These are phyloP conservation scores for Oryza australiensis DNA, from an alignment of 176 grass and related monocot genomes.

Conservation along the genomic window DNA sequence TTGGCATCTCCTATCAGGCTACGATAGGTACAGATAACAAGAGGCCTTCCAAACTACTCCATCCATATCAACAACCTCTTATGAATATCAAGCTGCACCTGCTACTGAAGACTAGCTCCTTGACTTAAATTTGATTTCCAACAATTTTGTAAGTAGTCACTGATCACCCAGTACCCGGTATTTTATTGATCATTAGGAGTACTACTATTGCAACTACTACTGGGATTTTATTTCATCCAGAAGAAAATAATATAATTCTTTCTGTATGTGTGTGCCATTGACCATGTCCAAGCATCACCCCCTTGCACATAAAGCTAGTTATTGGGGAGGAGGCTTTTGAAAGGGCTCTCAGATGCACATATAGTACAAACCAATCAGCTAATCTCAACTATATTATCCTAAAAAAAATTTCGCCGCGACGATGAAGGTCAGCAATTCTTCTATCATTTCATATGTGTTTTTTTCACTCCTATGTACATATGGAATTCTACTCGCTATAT, in stretches of 20 bases:
- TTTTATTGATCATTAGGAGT: background rate
- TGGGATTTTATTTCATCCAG: background rate
- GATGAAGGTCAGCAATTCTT: slow-evolving; percentile 42
- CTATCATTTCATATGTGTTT: background rate
- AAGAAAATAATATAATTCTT: background rate
- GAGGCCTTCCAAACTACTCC: background rate
- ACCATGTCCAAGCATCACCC: background rate
- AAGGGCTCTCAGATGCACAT: slow-evolving; percentile 1
- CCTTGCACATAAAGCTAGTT: slow-evolving; percentile 19
- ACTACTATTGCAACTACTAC: background rate
- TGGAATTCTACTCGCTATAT: background rate
- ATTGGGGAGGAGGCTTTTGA: slow-evolving; percentile 3
- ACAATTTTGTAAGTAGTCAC: background rate
- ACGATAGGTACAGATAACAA: background rate
- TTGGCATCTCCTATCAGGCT: slow-evolving; percentile 4
- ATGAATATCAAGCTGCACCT: slow-evolving; percentile 15
- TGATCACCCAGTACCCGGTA: background rate
- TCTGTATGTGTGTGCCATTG: background rate
- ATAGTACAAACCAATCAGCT: background rate
- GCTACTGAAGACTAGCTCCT: background rate
- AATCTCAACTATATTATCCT: slow-evolving; percentile 5
- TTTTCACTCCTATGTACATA: background rate
- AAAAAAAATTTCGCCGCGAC: background rate
- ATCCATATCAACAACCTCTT: slow-evolving; percentile 13
- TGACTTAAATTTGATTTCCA: slow-evolving; percentile 24